Conservation (phyloP, 129 eudicot genomes). For the Helianthus annuus region DNA sequence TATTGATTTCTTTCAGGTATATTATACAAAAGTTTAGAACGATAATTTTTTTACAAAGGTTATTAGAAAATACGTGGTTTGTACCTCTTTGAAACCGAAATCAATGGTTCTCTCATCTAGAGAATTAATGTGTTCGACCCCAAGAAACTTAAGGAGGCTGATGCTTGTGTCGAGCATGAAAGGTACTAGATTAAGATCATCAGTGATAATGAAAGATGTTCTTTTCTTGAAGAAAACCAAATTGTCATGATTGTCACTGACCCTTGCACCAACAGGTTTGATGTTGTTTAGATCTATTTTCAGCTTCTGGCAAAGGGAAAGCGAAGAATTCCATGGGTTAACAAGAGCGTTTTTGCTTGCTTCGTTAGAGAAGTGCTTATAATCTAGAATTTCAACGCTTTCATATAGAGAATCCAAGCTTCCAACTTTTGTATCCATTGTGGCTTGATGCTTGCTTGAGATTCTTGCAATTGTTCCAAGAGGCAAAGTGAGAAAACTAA, state of each 20-base stretch:
- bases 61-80: not conserved
- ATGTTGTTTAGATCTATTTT: slow-evolving; percentile 30
- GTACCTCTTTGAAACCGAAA: slow-evolving; percentile 36
- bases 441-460: not conserved
- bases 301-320: slow-evolving; percentile 27
- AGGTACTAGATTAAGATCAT: slow-evolving; percentile 34
- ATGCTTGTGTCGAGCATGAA: slow-evolving; percentile 19
- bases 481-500: slow-evolving; percentile 41
- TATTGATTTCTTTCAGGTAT: too few relatives aligned
- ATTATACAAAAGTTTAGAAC: not conserved
- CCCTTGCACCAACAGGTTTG: not conserved
- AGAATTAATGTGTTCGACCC: slow-evolving; percentile 29
- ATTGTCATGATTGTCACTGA: not conserved
- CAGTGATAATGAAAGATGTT: slow-evolving; percentile 26
- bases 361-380: slow-evolving; percentile 22
- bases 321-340: slow-evolving; percentile 27
- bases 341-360: slow-evolving; percentile 23
- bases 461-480: slow-evolving; percentile 37
- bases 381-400: slow-evolving; percentile 24
- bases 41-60: not conserved
- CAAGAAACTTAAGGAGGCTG: slow-evolving; percentile 28
- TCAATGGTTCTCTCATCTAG: slow-evolving; percentile 11
- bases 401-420: slow-evolving; percentile 37
- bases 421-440: slow-evolving; percentile 27
- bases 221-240: slow-evolving; percentile 22